Percentiles rank a stretch among this genome's conserved stretches.
phyloP scores from a whole-genome alignment of 2,329 filamentous ascomycete species.

The Knufia petricola region DNA sequence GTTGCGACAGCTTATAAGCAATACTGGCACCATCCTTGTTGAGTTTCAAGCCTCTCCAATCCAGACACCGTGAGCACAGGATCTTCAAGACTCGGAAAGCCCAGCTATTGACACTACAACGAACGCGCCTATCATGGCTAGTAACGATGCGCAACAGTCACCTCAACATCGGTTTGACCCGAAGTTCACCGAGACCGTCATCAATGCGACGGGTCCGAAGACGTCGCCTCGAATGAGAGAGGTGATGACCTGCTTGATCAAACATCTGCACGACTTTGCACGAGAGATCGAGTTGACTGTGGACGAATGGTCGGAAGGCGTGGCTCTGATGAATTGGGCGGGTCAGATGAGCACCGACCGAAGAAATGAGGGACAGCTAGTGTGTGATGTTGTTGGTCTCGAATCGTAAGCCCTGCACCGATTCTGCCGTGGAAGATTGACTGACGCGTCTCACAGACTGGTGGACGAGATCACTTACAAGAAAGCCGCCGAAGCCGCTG shows the following conservation, averaged over 20 bases:
- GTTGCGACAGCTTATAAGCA: not conserved
- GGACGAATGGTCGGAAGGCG: constrained; percentile 49
- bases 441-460: constrained; percentile 32
- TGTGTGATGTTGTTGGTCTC: constrained; percentile 50
- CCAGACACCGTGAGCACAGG: too few relatives aligned
- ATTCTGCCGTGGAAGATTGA: not conserved
- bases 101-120: not conserved
- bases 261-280: constrained; percentile 51
- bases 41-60: too few relatives aligned
- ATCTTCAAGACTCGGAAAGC: not conserved
- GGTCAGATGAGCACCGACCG: constrained; percentile 53
- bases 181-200: constrained; percentile 57
- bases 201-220: constrained; percentile 64
- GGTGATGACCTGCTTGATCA: constrained; percentile 46
- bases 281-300: constrained; percentile 49
- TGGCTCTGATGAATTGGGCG: constrained; percentile 51
- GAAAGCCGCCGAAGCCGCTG: constrained; percentile 43
- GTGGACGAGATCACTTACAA: constrained; percentile 76
- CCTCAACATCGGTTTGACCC: constrained; percentile 31
- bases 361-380: constrained; percentile 54
- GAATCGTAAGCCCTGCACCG: constrained; percentile 38
- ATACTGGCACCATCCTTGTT: not conserved
- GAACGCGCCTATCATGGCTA: constrained; percentile 8
- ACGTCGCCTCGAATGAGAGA: constrained; percentile 56
- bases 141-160: constrained; percentile 9